Evolutionary conservation across 169 alveolate genomes (phyloP).

Genomic region (Cryptosporidium ryanae): DNA sequence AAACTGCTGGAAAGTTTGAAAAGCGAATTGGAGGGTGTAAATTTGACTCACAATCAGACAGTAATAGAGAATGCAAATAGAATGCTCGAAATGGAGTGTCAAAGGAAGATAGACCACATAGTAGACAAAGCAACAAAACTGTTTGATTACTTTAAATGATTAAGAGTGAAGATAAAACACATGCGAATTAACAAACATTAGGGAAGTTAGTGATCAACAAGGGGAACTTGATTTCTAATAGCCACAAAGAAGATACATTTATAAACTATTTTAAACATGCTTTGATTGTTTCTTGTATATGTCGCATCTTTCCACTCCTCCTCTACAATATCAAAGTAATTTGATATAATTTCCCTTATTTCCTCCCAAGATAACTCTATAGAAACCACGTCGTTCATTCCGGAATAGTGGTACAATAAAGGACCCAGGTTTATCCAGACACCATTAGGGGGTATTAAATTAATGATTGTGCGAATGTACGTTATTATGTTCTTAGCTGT

Average conservation of each 20-base stretch:
- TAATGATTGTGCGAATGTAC: constrained; percentile 94
- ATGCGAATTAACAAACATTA: too few relatives aligned
- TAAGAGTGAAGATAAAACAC: too few relatives aligned
- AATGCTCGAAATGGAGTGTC: too few relatives aligned
- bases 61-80: too few relatives aligned
- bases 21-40: too few relatives aligned
- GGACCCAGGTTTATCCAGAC: constrained; percentile 98
- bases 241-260: constrained; percentile 90
- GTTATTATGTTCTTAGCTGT: constrained; percentile 96
- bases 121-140: too few relatives aligned
- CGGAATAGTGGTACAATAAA: constrained; percentile 96
- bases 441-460: constrained; percentile 90
- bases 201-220: too few relatives aligned
- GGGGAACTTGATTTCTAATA: constrained; percentile 78
- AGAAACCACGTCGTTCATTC: constrained; percentile 87
- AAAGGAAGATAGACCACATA: too few relatives aligned
- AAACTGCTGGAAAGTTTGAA: too few relatives aligned
- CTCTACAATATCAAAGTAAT: constrained; percentile 85
- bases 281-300: constrained; percentile 86
- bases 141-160: too few relatives aligned
- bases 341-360: constrained; percentile 79
- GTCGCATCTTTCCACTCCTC: constrained; percentile 88
- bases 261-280: constrained; percentile 92
- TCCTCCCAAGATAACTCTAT: constrained; percentile 97
- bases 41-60: too few relatives aligned